Evolutionary conservation across 1,284 basidiomycete species (phyloP), one percentile per base, ranked within the genome.

Genomic region (Naganishia sp.): DNA sequence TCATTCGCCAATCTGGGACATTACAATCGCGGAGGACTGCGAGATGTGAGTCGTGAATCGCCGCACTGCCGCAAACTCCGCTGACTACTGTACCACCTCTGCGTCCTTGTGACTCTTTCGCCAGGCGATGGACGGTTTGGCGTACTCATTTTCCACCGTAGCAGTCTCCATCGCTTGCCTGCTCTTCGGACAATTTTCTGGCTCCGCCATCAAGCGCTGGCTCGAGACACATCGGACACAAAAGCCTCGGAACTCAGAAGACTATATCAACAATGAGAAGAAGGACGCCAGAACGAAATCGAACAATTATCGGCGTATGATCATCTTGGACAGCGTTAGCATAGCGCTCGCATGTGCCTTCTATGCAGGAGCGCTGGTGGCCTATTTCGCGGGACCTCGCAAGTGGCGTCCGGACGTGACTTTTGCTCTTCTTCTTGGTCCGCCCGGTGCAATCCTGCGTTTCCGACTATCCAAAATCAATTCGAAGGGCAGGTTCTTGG

Each of bases 391-490:
- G 54, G 84, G 90, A 55, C 84, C 90, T 6, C 74, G 82, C n/a
- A 74, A 78, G 31, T 91, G 86, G 81, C 90, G 93, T 31, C 87
- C 89, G 66, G 83, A 88, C 75, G 90, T 88, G 13, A 90, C 90
- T 16, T 90, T 94, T 63, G 87, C 93, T n/a, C 83, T 99, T 39
- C 81, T 98, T 23, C 90, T 98, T 76, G 87, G 89, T 18, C 96
- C 90, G 69, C 92, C 92, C 3, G 96, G 95, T 36, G 86, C 92
- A 1, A 83, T 97, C 64, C 84, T 89, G 3, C 88, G 96, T 63
- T 98, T 91, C 79, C 72, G 88, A 43, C 84, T 98, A 49, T 87
- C 90, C 16, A 81, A 81, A 55, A 82, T 96, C 69, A 99, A 98
- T 77, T 61, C 75, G 0, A 79, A 82, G n/a, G 75, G 81, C 45